These are phyloP conservation scores for Staphylotrichum tortipilum DNA, from an alignment of 495 filamentous ascomycete species.

Conservation along the genomic window DNA sequence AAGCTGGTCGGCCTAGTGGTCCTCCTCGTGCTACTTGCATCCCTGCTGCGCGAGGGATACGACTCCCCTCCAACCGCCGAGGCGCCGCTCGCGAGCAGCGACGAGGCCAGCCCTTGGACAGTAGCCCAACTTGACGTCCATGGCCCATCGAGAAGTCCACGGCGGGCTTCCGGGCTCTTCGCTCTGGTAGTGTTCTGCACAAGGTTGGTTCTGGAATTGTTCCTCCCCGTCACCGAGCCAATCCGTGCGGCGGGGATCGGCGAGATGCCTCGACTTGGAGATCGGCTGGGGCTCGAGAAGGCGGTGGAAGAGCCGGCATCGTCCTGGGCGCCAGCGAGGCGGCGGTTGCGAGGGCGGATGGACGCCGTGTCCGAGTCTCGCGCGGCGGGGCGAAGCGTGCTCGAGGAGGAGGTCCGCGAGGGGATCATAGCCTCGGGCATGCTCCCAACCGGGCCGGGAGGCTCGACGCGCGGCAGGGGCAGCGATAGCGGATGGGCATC, in stretches of 20 bases:
- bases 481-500: conserved; percentile 20
- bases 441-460: conserved; percentile 19
- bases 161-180: conserved; percentile 25
- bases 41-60: conserved; percentile 24
- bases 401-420: conserved; percentile 21
- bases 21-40: conserved; percentile 16
- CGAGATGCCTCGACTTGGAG: conserved; percentile 28
- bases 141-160: conserved; percentile 33
- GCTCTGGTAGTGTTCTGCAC: conserved; percentile 21
- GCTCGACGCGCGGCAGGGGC: conserved; percentile 21
- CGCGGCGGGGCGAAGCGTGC: conserved; percentile 14
- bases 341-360: conserved; percentile 27
- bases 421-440: conserved; percentile 26
- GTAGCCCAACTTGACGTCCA: conserved; percentile 42
- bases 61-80: conserved; percentile 21
- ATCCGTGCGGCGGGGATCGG: conserved; percentile 36
- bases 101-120: conserved; percentile 36
- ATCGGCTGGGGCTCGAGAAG: conserved; percentile 19
- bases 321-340: conserved; percentile 9
- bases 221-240: conserved; percentile 26
- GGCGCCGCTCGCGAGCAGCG: conserved; percentile 29
- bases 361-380: conserved; percentile 17
- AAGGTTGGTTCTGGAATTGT: conserved; percentile 23
- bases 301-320: conserved; percentile 12
- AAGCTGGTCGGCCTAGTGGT: conserved; percentile 18